Evolutionary conservation across 495 filamentous ascomycete genomes (phyloP).

Genomic region (Penicillium lagena): DNA sequence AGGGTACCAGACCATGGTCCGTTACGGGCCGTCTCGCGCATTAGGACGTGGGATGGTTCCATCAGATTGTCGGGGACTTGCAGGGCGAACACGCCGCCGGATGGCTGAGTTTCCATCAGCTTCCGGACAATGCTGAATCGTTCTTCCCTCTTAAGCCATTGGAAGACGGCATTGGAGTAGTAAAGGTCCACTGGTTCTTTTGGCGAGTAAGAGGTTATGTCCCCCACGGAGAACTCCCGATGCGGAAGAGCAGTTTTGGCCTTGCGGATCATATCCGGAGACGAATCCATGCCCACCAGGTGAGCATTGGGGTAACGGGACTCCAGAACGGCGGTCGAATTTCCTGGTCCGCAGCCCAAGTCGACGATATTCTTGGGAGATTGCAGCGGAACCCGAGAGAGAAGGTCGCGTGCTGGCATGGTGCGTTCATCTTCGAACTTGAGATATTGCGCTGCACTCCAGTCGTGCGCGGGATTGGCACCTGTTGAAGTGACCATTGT

Average conservation of each 20-base stretch:
- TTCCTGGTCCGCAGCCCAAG: slow-evolving; percentile 51
- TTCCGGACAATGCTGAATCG: slow-evolving; percentile 37
- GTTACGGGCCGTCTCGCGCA: slow-evolving; percentile 35
- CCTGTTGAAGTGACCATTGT: slow-evolving; percentile 13
- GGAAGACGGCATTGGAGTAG: slow-evolving; percentile 50
- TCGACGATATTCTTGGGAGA: slow-evolving; percentile 39
- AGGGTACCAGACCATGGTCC: slow-evolving; percentile 32
- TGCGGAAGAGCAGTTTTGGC: slow-evolving; percentile 29
- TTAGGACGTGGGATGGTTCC: slow-evolving; percentile 41
- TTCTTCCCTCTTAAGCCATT: slow-evolving; percentile 40
- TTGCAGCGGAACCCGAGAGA: slow-evolving; percentile 26
- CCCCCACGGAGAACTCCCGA: slow-evolving; percentile 27
- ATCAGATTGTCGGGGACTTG: slow-evolving; percentile 48
- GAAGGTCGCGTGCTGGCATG: slow-evolving; percentile 37
- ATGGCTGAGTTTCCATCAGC: slow-evolving; percentile 27
- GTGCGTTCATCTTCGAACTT: slow-evolving; percentile 43
- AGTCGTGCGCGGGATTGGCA: slow-evolving; percentile 21
- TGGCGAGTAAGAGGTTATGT: slow-evolving; percentile 33
- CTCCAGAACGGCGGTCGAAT: slow-evolving; percentile 41
- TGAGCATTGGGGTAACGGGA: slow-evolving; percentile 36
- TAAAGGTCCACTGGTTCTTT: slow-evolving; percentile 32
- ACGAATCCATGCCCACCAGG: slow-evolving; percentile 48
- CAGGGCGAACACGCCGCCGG: slow-evolving; percentile 44
- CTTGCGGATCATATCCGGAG: slow-evolving; percentile 44
- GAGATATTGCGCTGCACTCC: slow-evolving; percentile 43